phyloP scores from a whole-genome alignment of 2,329 filamentous ascomycete genomes.

The Parascedosporium putredinis region DNA sequence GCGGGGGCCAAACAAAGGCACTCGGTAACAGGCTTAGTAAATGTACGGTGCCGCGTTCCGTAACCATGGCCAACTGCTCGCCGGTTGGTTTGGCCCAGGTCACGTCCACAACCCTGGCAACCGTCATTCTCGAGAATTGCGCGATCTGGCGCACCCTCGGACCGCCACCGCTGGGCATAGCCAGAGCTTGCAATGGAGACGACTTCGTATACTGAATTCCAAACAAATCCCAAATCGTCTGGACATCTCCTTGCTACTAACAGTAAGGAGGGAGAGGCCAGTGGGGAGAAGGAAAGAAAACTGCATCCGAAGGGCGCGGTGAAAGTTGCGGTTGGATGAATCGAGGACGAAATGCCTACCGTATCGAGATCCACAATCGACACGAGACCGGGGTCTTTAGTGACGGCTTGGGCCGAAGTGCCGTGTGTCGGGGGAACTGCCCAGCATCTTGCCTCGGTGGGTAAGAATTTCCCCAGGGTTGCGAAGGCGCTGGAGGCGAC shows the following conservation, averaged over 20 bases:
- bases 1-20: constrained; percentile 81
- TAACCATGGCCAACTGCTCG: constrained; percentile 78
- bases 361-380: constrained; percentile 63
- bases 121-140: constrained; percentile 82
- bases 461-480: constrained; percentile 36
- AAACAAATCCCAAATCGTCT: constrained; percentile 73
- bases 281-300: constrained; percentile 70
- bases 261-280: constrained; percentile 64
- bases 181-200: constrained; percentile 45
- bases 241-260: constrained; percentile 73
- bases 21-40: constrained; percentile 76
- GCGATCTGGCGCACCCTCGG: constrained; percentile 72
- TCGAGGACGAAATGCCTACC: constrained; percentile 39
- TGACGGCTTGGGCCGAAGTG: constrained; percentile 41
- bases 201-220: constrained; percentile 52
- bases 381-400: constrained; percentile 61
- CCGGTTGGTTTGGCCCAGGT: constrained; percentile 75
- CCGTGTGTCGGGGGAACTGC: constrained; percentile 72
- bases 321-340: constrained; percentile 61
- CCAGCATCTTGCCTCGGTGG: constrained; percentile 33
- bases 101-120: constrained; percentile 82
- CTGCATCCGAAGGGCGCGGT: constrained; percentile 64
- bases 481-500: constrained; percentile 31
- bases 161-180: constrained; percentile 26
- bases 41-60: constrained; percentile 90